phyloP scores from a whole-genome alignment of 768 basidiomycete genomes.

The Paxillus involutus region DNA sequence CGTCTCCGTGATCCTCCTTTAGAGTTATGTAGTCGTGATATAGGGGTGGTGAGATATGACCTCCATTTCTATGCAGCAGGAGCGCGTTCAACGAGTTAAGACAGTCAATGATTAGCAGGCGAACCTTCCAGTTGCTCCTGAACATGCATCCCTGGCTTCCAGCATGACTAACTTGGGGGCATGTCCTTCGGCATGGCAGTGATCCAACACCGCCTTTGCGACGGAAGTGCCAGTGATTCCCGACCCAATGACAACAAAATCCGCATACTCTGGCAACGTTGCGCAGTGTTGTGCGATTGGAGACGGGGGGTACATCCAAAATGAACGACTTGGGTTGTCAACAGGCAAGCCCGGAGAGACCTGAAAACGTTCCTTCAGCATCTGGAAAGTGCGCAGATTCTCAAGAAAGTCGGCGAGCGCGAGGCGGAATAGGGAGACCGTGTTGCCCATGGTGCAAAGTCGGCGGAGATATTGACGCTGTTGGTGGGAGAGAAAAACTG shows the following conservation, averaged over 20 bases:
- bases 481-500: background rate
- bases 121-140: slow-evolving; percentile 74
- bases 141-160: slow-evolving; percentile 78
- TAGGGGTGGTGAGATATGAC: slow-evolving; percentile 60
- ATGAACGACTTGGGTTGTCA: slow-evolving; percentile 51
- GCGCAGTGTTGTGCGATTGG: slow-evolving; percentile 41
- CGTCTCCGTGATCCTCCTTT: slow-evolving; percentile 44
- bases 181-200: slow-evolving; percentile 23
- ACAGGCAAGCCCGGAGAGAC: slow-evolving; percentile 59
- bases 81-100: background rate
- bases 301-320: slow-evolving; percentile 62
- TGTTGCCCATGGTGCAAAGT: slow-evolving; percentile 25
- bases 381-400: slow-evolving; percentile 19
- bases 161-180: slow-evolving; percentile 62
- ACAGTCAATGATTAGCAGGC: slow-evolving; percentile 7
- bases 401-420: slow-evolving; percentile 20
- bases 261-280: slow-evolving; percentile 42
- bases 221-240: slow-evolving; percentile 72
- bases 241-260: slow-evolving; percentile 74
- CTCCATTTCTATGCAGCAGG: slow-evolving; percentile 54
- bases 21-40: slow-evolving; percentile 58
- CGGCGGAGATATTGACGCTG: background rate
- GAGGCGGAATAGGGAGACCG: slow-evolving; percentile 19
- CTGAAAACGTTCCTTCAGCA: slow-evolving; percentile 34
- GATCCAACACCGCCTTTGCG: slow-evolving; percentile 51